Conservation (phyloP, 2,329 filamentous ascomycete species). For the Hypomyces rosellus region DNA sequence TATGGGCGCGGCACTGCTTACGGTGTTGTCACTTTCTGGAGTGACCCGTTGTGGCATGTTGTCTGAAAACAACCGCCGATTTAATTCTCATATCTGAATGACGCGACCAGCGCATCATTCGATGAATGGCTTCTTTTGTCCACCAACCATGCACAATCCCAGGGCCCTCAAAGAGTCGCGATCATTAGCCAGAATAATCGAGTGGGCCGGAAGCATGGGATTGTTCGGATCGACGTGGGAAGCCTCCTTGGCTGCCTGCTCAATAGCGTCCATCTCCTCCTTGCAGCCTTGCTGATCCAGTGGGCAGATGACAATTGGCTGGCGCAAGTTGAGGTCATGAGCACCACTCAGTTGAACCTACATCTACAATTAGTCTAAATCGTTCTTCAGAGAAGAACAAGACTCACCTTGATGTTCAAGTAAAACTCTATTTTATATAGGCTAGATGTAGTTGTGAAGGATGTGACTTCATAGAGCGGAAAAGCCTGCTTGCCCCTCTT, state of each 20-base stretch:
- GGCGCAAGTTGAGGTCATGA: conserved; percentile 78
- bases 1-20: too few species aligned
- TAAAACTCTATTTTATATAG: conserved; percentile 99
- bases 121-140: conserved; percentile 60
- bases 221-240: conserved; percentile 81
- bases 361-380: conserved; percentile 13
- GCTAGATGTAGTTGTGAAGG: conserved; percentile 89
- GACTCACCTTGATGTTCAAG: conserved; percentile 76
- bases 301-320: conserved; percentile 93
- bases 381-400: neutral
- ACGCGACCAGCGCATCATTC: conserved; percentile 36
- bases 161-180: conserved; percentile 55
- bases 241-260: conserved; percentile 90
- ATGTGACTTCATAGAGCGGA: conserved; percentile 79
- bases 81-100: neutral
- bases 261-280: conserved; percentile 97
- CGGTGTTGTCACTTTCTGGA: neutral
- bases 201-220: conserved; percentile 82
- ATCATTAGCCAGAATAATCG: conserved; percentile 75
- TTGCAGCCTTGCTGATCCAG: conserved; percentile 94
- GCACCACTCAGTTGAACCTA: conserved; percentile 85
- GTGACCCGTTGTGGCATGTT: neutral
- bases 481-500: conserved; percentile 80
- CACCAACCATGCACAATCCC: conserved; percentile 56
- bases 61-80: neutral